These are phyloP conservation scores for Liriodendron chinense DNA, from an alignment of 164 flowering plant species.

Conservation along the genomic window DNA sequence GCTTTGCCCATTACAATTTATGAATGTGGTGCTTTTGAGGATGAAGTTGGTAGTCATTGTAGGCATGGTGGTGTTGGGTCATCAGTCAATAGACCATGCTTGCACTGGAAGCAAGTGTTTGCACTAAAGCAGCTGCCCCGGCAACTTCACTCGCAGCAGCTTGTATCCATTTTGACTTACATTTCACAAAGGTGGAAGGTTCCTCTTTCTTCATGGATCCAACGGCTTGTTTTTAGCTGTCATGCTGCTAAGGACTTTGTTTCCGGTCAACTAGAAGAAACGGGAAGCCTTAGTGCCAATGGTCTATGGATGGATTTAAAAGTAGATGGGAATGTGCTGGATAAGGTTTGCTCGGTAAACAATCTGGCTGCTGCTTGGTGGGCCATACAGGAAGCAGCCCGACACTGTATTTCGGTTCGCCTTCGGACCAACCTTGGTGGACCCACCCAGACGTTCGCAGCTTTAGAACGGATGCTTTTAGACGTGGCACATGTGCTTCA, in stretches of 20 bases:
- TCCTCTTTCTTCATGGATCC: constrained; percentile 89
- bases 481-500: constrained; percentile 72
- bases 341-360: constrained; percentile 60
- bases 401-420: constrained; percentile 72
- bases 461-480: constrained; percentile 92
- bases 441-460: constrained; percentile 96
- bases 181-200: constrained; percentile 94
- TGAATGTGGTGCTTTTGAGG: constrained; percentile 50
- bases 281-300: constrained; percentile 31
- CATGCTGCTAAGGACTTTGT: constrained; percentile 36
- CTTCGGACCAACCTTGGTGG: constrained; percentile 98
- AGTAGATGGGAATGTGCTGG: constrained; percentile 58
- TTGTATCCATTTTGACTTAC: constrained; percentile 82
- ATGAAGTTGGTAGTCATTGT: constrained; percentile 27
- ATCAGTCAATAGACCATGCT: constrained; percentile 32
- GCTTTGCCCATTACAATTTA: constrained; percentile 58
- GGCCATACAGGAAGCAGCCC: constrained; percentile 95
- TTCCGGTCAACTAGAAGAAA: constrained; percentile 48
- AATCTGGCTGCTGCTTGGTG: constrained; percentile 87
- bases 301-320: constrained; percentile 46
- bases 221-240: constrained; percentile 64
- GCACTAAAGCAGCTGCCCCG: constrained; percentile 68
- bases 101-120: constrained; percentile 85
- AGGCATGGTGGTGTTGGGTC: constrained; percentile 29
- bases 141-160: constrained; percentile 79